phyloP scores from a whole-genome alignment of 2,329 filamentous ascomycete genomes.

The Neofusicoccum kwambonambiense region DNA sequence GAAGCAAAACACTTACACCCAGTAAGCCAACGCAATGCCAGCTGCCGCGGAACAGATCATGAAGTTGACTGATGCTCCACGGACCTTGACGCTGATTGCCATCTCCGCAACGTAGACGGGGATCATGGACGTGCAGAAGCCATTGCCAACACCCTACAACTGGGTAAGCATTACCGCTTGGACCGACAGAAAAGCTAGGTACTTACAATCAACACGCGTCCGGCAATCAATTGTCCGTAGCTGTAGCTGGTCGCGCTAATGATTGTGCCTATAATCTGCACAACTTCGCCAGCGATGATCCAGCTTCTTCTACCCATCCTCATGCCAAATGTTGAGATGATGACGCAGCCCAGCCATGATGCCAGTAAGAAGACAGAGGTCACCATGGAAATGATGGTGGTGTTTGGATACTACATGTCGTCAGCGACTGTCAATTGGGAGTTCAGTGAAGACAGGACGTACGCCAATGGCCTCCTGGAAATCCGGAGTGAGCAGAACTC shows the following conservation, averaged over 20 bases:
- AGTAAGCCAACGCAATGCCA: constrained; percentile 33
- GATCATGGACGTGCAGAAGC: constrained; percentile 30
- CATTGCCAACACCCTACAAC: constrained; percentile 35
- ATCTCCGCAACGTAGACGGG: constrained; percentile 35
- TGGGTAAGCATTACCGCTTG: not conserved
- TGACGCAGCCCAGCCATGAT: constrained; percentile 31
- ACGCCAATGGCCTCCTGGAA: constrained; percentile 34
- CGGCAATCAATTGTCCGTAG: constrained; percentile 32
- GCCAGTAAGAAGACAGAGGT: constrained; percentile 27
- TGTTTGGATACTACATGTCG: constrained; percentile 24
- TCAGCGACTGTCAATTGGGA: not conserved
- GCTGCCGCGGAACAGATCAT: constrained; percentile 29
- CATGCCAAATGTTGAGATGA: constrained; percentile 26
- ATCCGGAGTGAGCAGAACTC: constrained; percentile 29
- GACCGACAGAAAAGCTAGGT: too few relatives aligned
- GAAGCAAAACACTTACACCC: constrained; percentile 25
- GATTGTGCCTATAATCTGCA: constrained; percentile 32
- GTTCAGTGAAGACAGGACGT: not conserved
- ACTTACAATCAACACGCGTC: constrained; percentile 28
- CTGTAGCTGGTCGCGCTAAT: constrained; percentile 28
- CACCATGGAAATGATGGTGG: constrained; percentile 30
- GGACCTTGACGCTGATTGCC: constrained; percentile 26
- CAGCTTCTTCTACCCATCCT: constrained; percentile 28
- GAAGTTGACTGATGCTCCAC: constrained; percentile 30
- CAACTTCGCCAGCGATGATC: constrained; percentile 26